These are phyloP conservation scores for Venustampulla echinocandica DNA, from an alignment of 495 filamentous ascomycete genomes.

Conservation along the genomic window DNA sequence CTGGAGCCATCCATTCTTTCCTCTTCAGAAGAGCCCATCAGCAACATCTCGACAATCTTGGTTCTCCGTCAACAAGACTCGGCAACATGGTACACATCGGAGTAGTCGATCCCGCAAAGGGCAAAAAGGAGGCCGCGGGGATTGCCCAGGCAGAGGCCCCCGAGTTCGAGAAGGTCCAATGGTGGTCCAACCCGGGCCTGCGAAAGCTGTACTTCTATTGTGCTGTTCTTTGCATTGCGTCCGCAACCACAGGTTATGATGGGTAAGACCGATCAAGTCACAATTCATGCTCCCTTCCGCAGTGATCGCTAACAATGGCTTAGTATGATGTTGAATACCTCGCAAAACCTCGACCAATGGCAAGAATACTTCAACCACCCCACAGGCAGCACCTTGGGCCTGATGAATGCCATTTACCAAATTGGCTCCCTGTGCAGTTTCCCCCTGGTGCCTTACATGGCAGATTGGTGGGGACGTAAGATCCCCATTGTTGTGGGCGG, in stretches of 20 bases:
- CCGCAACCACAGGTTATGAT: constrained; percentile 30
- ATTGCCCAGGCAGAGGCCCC: constrained; percentile 42
- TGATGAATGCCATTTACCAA: constrained; percentile 60
- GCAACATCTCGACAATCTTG: neutral
- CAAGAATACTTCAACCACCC: constrained; percentile 44
- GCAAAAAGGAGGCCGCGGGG: neutral
- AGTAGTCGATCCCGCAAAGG: neutral
- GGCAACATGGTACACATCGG: neutral
- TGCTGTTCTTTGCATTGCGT: constrained; percentile 28
- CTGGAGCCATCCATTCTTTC: neutral
- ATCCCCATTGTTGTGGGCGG: constrained; percentile 44
- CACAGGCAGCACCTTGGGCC: constrained; percentile 43
- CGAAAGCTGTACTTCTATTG: constrained; percentile 31
- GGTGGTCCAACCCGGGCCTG: constrained; percentile 28
- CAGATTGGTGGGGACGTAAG: constrained; percentile 35
- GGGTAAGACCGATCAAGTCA: constrained; percentile 20
- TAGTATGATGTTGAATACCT: constrained; percentile 47
- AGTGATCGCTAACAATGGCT: neutral
- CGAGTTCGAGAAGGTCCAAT: constrained; percentile 39
- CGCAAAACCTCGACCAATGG: constrained; percentile 45
- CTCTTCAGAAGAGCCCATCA: neutral
- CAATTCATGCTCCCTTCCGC: neutral
- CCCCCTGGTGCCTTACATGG: constrained; percentile 51
- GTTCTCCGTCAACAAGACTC: neutral
- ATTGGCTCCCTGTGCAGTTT: constrained; percentile 57